phyloP scores from a whole-genome alignment of 192 early-diverging fungal genomes.

The Umbelopsis isabellina region DNA sequence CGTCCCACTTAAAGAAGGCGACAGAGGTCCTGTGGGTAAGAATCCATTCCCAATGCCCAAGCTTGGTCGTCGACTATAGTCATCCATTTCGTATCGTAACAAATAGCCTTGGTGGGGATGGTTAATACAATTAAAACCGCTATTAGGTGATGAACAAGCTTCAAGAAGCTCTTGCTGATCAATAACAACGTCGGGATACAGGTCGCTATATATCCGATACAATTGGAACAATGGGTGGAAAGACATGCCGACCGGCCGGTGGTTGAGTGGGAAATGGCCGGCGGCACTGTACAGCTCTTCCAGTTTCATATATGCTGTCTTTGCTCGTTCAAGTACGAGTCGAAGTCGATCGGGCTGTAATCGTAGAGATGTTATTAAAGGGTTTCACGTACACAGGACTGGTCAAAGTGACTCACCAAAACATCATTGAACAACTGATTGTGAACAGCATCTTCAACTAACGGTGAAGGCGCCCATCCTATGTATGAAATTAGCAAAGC shows the following conservation, averaged over 20 bases:
- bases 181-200: constrained; percentile 31
- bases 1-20: constrained; percentile 2
- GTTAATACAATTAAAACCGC: constrained; percentile 36
- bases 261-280: background rate
- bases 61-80: constrained; percentile 11
- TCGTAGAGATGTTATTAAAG: background rate
- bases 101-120: constrained; percentile 36
- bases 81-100: constrained; percentile 24
- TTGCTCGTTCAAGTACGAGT: constrained; percentile 36
- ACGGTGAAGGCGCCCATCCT: constrained; percentile 28
- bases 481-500: background rate
- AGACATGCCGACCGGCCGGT: constrained; percentile 7
- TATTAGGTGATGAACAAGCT: constrained; percentile 5
- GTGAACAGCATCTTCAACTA: constrained; percentile 30
- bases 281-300: constrained; percentile 21
- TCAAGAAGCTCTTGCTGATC: constrained; percentile 40
- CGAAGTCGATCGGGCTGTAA: constrained; percentile 29
- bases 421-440: constrained; percentile 38
- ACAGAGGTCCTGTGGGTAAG: background rate
- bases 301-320: constrained; percentile 38
- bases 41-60: constrained; percentile 7
- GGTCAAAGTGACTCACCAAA: constrained; percentile 22
- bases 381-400: background rate
- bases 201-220: constrained; percentile 35
- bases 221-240: constrained; percentile 31